A percentile compares a stretch with the other conserved stretches of the same genome.
These are phyloP conservation scores for Podaxis pistillaris DNA, from an alignment of 768 basidiomycete species.

Conservation along the genomic window DNA sequence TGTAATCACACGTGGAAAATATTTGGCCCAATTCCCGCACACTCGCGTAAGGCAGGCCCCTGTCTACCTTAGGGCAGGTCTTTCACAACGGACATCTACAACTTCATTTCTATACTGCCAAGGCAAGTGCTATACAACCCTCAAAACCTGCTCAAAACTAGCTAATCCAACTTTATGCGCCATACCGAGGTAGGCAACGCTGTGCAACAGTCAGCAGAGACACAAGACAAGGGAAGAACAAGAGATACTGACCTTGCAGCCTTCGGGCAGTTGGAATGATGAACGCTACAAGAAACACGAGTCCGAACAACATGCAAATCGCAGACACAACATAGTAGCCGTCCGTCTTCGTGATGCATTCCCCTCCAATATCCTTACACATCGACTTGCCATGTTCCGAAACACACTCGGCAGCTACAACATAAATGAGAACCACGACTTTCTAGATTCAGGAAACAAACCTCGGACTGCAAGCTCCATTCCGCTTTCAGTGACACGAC, in stretches of 20 bases:
- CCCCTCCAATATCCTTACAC: constrained; percentile 74
- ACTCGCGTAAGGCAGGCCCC: constrained; percentile 9
- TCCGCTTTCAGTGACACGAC: constrained; percentile 63
- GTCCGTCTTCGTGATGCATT: constrained; percentile 82
- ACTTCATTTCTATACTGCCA: background rate
- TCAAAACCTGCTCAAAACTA: constrained; percentile 12
- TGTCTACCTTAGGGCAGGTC: constrained; percentile 2
- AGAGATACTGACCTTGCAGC: constrained; percentile 69
- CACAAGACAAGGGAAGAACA: background rate
- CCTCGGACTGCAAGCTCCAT: constrained; percentile 54
- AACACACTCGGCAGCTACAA: constrained; percentile 80
- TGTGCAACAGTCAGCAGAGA: constrained; percentile 27
- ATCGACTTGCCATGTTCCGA: constrained; percentile 85
- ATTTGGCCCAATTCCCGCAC: constrained; percentile 24
- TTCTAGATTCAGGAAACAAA: constrained; percentile 23
- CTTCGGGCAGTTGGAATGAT: constrained; percentile 82
- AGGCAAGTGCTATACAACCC: background rate
- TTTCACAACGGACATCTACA: background rate
- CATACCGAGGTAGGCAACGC: constrained; percentile 69
- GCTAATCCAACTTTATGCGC: constrained; percentile 56
- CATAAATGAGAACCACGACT: constrained; percentile 15
- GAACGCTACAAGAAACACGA: constrained; percentile 67
- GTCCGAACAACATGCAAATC: constrained; percentile 79
- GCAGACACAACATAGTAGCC: constrained; percentile 88
- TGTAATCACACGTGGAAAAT: constrained; percentile 42